Base-by-base conservation (phyloP, 176 grass and related monocot genomes). In the Bonia amplexicaulis region DNA sequence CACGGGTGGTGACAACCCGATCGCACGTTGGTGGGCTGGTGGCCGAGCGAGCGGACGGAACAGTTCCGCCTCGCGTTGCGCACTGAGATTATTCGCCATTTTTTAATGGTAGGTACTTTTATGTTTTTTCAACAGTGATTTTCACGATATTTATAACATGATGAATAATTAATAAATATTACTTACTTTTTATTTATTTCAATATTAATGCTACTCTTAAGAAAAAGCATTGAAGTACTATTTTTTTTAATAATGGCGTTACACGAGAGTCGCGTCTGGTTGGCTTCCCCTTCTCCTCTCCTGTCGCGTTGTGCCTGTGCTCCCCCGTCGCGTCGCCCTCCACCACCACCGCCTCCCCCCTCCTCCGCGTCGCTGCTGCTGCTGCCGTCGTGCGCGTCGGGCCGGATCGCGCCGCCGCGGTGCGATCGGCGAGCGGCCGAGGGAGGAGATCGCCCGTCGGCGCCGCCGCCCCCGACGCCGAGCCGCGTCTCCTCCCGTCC, bases 401-500 rank as follows among this genome's bases (percentile, higher is more conserved):
- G 22, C 61, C 84, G 66, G 84, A 90, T 90, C 88, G 79, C 72
- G 72, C 78, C 55, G 64, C 37, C 53, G 72, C 37, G n/a, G 27
- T 84, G 84, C 88, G 72, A 90, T 82, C 65, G 72, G 73, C 72
- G 44, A 61, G 64, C 73, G 79, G 39, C 66, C 48, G 41, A 82
- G 35, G 88, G 88, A 90, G 88, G 88, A 90, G 88, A 86, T 87
- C 74, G 89, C 84, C 84, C 68, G 79, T 83, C 89, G 84, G 79
- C 84, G 79, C 67, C 73, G 79, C 65, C 12, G 25, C 80, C 20
- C 45, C 47, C 79, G 72, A 57, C 84, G 88, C 79, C 88, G 84
- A 73, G 78, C 88, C 83, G 88, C 78, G 78, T 65, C 88, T 90
- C 88, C 88, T 90, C 88, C 88, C 88, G 65, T 62, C 71, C 88